Evolutionary conservation across 768 basidiomycete genomes (phyloP), one percentile per base, ranked within the genome.

Genomic region (Hygrocybe coccinea): DNA sequence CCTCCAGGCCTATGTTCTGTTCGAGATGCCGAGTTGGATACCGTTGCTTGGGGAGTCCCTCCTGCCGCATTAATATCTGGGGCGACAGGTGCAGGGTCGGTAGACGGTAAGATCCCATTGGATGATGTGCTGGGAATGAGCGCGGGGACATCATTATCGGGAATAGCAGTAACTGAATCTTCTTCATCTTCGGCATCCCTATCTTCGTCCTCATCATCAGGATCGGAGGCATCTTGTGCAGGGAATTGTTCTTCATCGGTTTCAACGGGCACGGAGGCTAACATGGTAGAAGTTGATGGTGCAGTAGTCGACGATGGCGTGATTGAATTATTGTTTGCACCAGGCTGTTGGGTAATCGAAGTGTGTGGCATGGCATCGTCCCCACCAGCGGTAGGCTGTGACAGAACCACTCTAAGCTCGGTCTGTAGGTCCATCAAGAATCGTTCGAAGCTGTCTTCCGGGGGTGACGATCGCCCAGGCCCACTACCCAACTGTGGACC

Each of bases 341-440:
- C 19, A 7, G 34, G 36, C 3, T 6, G 39, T 22, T 35, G 34
- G 34, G 29, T 21, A 39, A 9, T n/a, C n/a, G 44, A n/a, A 22
- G 25, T 15, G 10, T 36, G 25, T 29, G 39, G 34, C 10, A 37
- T 19, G 11, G 8, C 19, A 22, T 47, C 34, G 25, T 38, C 44
- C 17, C 44, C 54, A 21, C n/a, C 34, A 15, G 25, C 22, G 14
- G 5, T 11, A 17, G 50, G 50, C 47, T 75, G 79, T 22, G 78
- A 79, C 57, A 92, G 67, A 8, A 85, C 84, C 5, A 74, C 69
- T 54, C 90, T 72, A 53, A 92, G 70, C 67, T 91, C 90, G 15
- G 77, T 71, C 68, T 91, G 91, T 52, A 91, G 64, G 68, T 91
- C 88, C 44, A 88, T 71, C 60, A 92, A 71, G 74, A 92, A 92